phyloP scores from a whole-genome alignment of 306 rosid species.

The Acmispon strigosus region DNA sequence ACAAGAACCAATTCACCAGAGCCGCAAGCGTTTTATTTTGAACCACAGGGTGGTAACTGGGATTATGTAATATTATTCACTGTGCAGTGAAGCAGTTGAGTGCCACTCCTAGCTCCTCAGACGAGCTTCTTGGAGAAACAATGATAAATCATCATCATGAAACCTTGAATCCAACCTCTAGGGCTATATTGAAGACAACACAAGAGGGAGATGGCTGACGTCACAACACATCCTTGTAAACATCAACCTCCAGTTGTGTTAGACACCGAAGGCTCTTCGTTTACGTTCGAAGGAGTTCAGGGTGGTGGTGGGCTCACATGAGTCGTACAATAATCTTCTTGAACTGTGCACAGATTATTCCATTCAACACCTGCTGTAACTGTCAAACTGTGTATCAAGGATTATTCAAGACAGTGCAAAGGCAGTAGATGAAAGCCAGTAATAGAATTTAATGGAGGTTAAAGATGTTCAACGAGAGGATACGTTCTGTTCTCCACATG shows the following conservation, averaged over 20 bases:
- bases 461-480: conserved; percentile 25
- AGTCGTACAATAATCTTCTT: conserved; percentile 45
- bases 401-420: conserved; percentile 5
- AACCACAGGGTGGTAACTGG: conserved; percentile 14
- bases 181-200: conserved; percentile 5
- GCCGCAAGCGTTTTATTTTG: background rate
- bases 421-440: background rate
- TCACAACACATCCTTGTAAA: conserved; percentile 1
- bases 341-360: conserved; percentile 48
- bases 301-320: conserved; percentile 29
- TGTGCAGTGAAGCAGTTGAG: conserved; percentile 47
- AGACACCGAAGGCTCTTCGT: conserved; percentile 38
- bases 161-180: conserved; percentile 45
- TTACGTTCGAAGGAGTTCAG: conserved; percentile 26
- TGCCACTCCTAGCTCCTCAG: conserved; percentile 15
- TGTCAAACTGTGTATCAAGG: conserved; percentile 28
- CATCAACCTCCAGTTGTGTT: conserved; percentile 39
- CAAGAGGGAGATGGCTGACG: conserved; percentile 28
- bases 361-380: conserved; percentile 61
- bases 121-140: conserved; percentile 18
- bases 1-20: conserved; percentile 29
- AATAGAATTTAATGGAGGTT: background rate
- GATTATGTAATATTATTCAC: conserved; percentile 21
- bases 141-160: conserved; percentile 21
- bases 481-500: conserved; percentile 85